Base-by-base conservation (phyloP, 768 basidiomycete genomes). In the Termitomyces sp. region DNA sequence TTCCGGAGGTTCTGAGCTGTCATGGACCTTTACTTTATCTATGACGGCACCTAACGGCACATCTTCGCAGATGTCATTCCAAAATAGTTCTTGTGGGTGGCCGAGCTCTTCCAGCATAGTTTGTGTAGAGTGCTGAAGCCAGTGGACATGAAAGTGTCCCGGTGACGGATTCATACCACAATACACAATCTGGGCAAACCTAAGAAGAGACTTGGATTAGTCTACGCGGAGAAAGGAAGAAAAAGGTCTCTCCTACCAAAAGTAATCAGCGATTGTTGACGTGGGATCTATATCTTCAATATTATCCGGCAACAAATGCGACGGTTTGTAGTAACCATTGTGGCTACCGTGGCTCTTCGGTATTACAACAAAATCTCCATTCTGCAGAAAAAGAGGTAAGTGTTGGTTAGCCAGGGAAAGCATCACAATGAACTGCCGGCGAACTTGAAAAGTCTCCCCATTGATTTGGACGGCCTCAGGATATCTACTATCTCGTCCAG, bases 121-220 rank as follows among this genome's bases (percentile, higher is more conserved):
- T 54, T 81, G 78, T 0, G 82, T 80, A 0, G 83, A 81, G 63
- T 92, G 90, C 53, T 87, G 80, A 29, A 88, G 81, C 89, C 89
- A 93, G 34, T 84, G 88, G 10, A 89, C 69, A 67, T 93, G 91
- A 0, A 81, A 79, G 12, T 2, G 57, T 69, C 53, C 76, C 69
- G 5, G 71, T 57, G 16, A 75, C 69, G 34, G 51, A 41, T 53
- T 27, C 57, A 73, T 70, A 16, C 77, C 68, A 55, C 90, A 78
- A 50, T 75, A 80, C 0, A 85, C 65, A 25, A 92, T 84, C 62
- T 76, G 77, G 0, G 77, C 89, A 68, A 92, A 90, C 89, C 89
- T 91, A 61, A 16, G 44, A 14, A 42, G 56, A 29, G 50, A 59
- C 32, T 38, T 7, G 27, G 19, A n/a, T n/a, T n/a, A n/a, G n/a